phyloP scores from a whole-genome alignment of 495 filamentous ascomycete species.

The Astrocystis sublimbata region DNA sequence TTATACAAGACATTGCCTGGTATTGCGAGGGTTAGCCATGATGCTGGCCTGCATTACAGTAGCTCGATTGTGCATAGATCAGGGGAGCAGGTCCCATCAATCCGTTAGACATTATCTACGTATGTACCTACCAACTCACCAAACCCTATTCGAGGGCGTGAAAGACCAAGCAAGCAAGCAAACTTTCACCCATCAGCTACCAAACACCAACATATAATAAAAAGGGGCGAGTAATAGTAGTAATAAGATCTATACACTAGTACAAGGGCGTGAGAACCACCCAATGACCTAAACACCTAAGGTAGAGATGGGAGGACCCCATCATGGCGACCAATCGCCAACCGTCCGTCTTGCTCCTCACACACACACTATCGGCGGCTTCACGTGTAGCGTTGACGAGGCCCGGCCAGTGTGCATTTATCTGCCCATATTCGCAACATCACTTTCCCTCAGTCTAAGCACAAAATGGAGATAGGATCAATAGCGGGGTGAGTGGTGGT shows the following conservation, averaged over 20 bases:
- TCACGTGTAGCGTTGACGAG: background rate
- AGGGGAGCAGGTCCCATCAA: no score
- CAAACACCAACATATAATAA: background rate
- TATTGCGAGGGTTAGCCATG: no score
- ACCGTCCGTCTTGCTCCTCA: constrained; percentile 21
- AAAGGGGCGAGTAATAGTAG: no score
- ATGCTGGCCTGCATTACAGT: no score
- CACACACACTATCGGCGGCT: background rate
- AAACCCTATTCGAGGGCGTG: no score
- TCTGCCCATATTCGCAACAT: background rate
- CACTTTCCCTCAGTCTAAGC: constrained; percentile 11
- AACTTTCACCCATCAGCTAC: background rate
- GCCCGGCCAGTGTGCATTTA: background rate
- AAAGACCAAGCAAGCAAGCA: no score
- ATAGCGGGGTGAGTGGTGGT: constrained; percentile 27
- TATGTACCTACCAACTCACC: no score
- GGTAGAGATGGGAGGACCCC: no score
- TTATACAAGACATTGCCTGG: no score
- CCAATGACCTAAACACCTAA: constrained; percentile 19
- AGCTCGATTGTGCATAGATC: no score
- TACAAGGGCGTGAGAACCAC: constrained; percentile 30
- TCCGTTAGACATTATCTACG: no score
- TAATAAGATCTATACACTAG: constrained; percentile 40
- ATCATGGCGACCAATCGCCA: constrained; percentile 6
- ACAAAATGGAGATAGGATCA: constrained; percentile 19